These are phyloP conservation scores for Penicillium sp. DNA, from an alignment of 2,329 filamentous ascomycete genomes.

Conservation along the genomic window DNA sequence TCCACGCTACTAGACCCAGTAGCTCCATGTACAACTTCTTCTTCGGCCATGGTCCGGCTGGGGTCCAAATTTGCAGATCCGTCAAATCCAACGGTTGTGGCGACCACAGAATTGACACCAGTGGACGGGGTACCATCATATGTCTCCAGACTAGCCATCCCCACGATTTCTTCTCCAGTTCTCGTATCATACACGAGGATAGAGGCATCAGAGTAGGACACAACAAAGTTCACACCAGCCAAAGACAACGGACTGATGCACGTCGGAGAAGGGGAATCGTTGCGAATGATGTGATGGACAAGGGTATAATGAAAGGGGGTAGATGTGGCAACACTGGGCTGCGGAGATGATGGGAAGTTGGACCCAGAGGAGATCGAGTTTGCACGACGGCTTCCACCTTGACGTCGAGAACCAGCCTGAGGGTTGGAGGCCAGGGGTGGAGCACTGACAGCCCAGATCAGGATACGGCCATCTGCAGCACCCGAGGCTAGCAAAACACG, in stretches of 20 bases:
- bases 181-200: slow-evolving; percentile 91
- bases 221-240: slow-evolving; percentile 85
- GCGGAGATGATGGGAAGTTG: slow-evolving; percentile 85
- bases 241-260: slow-evolving; percentile 88
- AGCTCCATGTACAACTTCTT: slow-evolving; percentile 77
- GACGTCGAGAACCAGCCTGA: slow-evolving; percentile 71
- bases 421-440: slow-evolving; percentile 85
- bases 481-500: slow-evolving; percentile 89
- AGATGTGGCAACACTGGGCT: slow-evolving; percentile 81
- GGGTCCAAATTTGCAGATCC: slow-evolving; percentile 63
- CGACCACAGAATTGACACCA: slow-evolving; percentile 87
- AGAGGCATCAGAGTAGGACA: slow-evolving; percentile 86
- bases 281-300: slow-evolving; percentile 79
- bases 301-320: slow-evolving; percentile 88
- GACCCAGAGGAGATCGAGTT: slow-evolving; percentile 95
- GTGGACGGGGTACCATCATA: slow-evolving; percentile 85
- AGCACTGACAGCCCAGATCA: slow-evolving; percentile 91
- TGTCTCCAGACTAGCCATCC: slow-evolving; percentile 92
- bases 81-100: slow-evolving; percentile 81
- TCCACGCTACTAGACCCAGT: slow-evolving; percentile 84
- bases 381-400: slow-evolving; percentile 76
- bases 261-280: slow-evolving; percentile 75
- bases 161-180: slow-evolving; percentile 86
- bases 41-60: slow-evolving; percentile 64
- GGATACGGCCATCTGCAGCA: slow-evolving; percentile 85